Evolutionary conservation across 768 basidiomycete species (phyloP).

Genomic region (Favolaschia claudopus): DNA sequence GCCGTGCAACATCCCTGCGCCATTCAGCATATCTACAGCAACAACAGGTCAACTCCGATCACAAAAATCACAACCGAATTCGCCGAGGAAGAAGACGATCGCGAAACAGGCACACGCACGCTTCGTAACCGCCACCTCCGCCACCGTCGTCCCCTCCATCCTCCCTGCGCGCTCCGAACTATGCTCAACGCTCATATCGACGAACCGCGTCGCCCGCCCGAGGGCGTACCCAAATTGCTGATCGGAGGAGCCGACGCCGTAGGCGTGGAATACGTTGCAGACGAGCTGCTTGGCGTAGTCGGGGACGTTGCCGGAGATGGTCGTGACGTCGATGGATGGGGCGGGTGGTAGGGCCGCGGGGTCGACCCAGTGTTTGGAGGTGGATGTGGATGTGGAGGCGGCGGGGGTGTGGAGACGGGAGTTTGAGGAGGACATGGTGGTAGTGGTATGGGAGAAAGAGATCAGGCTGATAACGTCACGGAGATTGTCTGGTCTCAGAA

Average conservation of each 20-base stretch:
- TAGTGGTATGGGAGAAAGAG: too few species aligned
- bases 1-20: slow-evolving; percentile 80
- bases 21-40: slow-evolving; percentile 73
- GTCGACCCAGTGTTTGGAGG: slow-evolving; percentile 64
- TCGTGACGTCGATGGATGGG: slow-evolving; percentile 62
- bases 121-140: slow-evolving; percentile 69
- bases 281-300: slow-evolving; percentile 70
- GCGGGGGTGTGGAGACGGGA: too few species aligned
- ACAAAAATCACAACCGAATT: slow-evolving; percentile 6
- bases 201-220: slow-evolving; percentile 65
- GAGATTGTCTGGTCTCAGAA: too few species aligned
- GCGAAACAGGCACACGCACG: slow-evolving; percentile 45
- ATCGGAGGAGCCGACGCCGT: slow-evolving; percentile 67
- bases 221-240: slow-evolving; percentile 69
- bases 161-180: slow-evolving; percentile 56
- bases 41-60: too few species aligned
- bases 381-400: slow-evolving; percentile 29
- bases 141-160: slow-evolving; percentile 66
- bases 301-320: slow-evolving; percentile 70
- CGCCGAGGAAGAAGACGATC: background rate
- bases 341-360: slow-evolving; percentile 66
- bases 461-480: too few species aligned
- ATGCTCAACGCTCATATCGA: slow-evolving; percentile 61
- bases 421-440: too few species aligned
- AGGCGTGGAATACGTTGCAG: slow-evolving; percentile 71